These are phyloP conservation scores for Fusarium caatingaense DNA, from an alignment of 2,329 filamentous ascomycete species.

Conservation along the genomic window DNA sequence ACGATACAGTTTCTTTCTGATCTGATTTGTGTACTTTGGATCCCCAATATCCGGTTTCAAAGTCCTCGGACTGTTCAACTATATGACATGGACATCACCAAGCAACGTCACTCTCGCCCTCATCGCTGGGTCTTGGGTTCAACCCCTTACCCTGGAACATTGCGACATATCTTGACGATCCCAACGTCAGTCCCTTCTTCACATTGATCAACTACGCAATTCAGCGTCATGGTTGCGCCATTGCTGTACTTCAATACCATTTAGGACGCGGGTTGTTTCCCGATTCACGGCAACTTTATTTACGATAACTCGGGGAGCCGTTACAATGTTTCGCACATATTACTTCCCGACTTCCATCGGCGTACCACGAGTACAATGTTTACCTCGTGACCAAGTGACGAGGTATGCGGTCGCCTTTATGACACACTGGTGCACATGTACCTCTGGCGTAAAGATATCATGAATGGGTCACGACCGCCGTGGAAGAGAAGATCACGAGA, in stretches of 20 bases:
- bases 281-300: constrained; percentile 64
- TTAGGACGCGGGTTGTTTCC: constrained; percentile 64
- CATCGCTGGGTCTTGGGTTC: constrained; percentile 53
- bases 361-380: constrained; percentile 64
- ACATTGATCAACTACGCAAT: constrained; percentile 46
- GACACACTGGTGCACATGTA: constrained; percentile 45
- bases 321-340: constrained; percentile 65
- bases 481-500: constrained; percentile 51
- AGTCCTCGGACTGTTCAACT: constrained; percentile 60
- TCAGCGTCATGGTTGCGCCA: constrained; percentile 65
- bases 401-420: constrained; percentile 49
- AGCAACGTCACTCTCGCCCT: constrained; percentile 51
- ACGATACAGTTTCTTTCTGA: constrained; percentile 56
- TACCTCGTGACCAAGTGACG: constrained; percentile 62
- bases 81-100: constrained; percentile 63
- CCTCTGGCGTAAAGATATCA: constrained; percentile 50
- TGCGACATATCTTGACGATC: constrained; percentile 46
- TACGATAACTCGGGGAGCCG: constrained; percentile 66
- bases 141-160: constrained; percentile 56
- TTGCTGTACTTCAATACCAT: constrained; percentile 59
- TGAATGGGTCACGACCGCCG: constrained; percentile 41
- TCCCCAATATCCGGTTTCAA: constrained; percentile 63
- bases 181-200: constrained; percentile 48
- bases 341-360: constrained; percentile 59
- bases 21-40: constrained; percentile 63